A percentile compares a stretch with the other conserved stretches of the same genome.
phyloP scores from a whole-genome alignment of 2,329 filamentous ascomycete species.

The Epichloe hybrida region DNA sequence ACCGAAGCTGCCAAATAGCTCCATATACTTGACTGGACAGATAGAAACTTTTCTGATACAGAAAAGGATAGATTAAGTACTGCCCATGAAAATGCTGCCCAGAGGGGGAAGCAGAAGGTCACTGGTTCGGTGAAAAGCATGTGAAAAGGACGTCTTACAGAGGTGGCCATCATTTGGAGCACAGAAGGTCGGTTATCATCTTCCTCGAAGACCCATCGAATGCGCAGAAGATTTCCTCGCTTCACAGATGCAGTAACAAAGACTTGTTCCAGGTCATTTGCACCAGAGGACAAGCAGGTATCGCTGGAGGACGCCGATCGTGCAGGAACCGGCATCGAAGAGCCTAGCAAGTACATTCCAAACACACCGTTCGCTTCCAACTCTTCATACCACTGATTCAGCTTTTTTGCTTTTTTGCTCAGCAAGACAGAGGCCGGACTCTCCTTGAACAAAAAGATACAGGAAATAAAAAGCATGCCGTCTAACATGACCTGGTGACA shows the following conservation, averaged over 20 bases:
- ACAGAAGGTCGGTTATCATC: constrained; percentile 65
- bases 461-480: constrained; percentile 42
- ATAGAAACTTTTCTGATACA: no score
- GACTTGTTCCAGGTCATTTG: neutral
- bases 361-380: constrained; percentile 52
- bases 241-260: neutral
- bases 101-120: constrained; percentile 77
- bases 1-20: no score
- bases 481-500: constrained; percentile 69
- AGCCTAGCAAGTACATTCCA: constrained; percentile 27
- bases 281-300: neutral
- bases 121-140: constrained; percentile 64
- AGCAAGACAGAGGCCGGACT: constrained; percentile 72
- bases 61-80: constrained; percentile 71
- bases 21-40: no score
- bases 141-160: constrained; percentile 64
- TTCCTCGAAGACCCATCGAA: constrained; percentile 68
- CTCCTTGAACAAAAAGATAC: constrained; percentile 64
- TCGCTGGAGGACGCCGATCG: constrained; percentile 11
- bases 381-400: constrained; percentile 70
- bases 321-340: constrained; percentile 2
- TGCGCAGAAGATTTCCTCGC: constrained; percentile 25
- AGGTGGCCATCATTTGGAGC: constrained; percentile 55
- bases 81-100: constrained; percentile 84
- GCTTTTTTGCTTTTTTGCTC: constrained; percentile 54